A percentile compares a stretch with the other conserved stretches of the same genome.
Conservation (phyloP, 352 stramenopile species). For the Phytopythium helicoides region DNA sequence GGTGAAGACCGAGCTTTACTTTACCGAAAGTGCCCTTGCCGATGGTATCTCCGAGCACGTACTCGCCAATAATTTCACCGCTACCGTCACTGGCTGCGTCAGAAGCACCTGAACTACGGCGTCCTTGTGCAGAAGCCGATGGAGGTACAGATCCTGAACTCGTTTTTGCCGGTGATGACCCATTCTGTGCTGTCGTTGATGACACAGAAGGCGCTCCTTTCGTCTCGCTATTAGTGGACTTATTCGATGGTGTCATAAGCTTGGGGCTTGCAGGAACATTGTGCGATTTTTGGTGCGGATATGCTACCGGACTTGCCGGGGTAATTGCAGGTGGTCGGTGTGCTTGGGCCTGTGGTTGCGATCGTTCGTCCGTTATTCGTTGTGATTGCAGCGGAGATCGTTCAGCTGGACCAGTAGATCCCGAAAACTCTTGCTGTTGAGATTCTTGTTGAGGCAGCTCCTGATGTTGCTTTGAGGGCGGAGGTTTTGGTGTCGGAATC, state of each 20-base stretch:
- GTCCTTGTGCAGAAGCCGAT: background rate
- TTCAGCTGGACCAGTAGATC: background rate
- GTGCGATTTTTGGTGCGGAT: no score
- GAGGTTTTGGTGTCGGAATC: conserved; percentile 9
- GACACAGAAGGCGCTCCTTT: no score
- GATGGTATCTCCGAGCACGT: conserved; percentile 90
- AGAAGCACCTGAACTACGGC: conserved; percentile 1
- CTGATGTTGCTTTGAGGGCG: conserved; percentile 19
- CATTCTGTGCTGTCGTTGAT: no score
- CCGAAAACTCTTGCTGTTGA: conserved; percentile 11
- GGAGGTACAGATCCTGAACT: no score
- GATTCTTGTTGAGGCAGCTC: conserved; percentile 1
- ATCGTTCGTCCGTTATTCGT: no score
- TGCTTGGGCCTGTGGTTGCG: no score
- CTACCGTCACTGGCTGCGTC: conserved; percentile 12
- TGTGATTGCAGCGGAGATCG: background rate
- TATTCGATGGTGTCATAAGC: no score
- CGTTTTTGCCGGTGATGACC: no score
- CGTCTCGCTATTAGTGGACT: no score
- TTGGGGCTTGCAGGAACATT: no score
- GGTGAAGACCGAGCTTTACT: conserved; percentile 86
- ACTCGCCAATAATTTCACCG: conserved; percentile 79
- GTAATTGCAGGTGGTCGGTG: no score
- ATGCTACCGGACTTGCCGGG: no score
- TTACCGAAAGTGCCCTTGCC: conserved; percentile 94